A percentile compares a stretch with the other conserved stretches of the same genome.
These are phyloP conservation scores for Drechslera avenae DNA, from an alignment of 2,329 filamentous ascomycete genomes.

Conservation along the genomic window DNA sequence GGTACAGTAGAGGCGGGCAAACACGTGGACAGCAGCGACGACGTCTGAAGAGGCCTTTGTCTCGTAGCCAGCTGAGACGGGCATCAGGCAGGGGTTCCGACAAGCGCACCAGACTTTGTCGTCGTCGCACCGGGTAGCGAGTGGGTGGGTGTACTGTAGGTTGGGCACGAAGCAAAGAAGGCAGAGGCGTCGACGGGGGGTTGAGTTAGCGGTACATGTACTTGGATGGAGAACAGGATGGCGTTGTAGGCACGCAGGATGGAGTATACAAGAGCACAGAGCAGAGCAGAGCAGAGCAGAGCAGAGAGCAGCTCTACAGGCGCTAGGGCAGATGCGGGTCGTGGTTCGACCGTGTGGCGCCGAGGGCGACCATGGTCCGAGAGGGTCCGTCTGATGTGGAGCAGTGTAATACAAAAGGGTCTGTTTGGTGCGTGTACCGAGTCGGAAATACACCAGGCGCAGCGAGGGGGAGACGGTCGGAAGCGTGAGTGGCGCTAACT, in stretches of 20 bases:
- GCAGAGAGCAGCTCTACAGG: conserved; percentile 10
- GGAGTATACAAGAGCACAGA: too few species aligned
- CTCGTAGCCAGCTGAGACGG: conserved; percentile 7
- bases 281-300: neutral
- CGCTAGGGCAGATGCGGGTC: conserved; percentile 20
- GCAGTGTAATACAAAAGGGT: conserved; percentile 12
- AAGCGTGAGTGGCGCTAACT: neutral
- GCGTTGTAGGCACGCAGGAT: too few species aligned
- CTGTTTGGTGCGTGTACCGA: conserved; percentile 1
- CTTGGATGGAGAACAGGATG: too few species aligned
- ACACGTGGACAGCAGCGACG: too few species aligned
- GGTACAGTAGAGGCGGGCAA: too few species aligned
- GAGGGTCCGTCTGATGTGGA: conserved; percentile 9
- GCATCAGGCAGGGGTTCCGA: conserved; percentile 1
- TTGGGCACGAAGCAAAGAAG: conserved; percentile 18
- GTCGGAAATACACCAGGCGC: conserved; percentile 19
- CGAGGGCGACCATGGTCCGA: conserved; percentile 15
- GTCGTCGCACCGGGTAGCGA: conserved; percentile 9
- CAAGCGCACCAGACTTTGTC: conserved; percentile 6
- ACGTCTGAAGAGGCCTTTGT: neutral
- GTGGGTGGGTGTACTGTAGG: conserved; percentile 7
- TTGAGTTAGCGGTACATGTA: too few species aligned
- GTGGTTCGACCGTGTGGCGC: conserved; percentile 19
- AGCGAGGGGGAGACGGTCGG: conserved; percentile 3
- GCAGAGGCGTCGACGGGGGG: too few species aligned